Evolutionary conservation across 495 filamentous ascomycete species (phyloP).

Genomic region (Trichoderma asperelloides): DNA sequence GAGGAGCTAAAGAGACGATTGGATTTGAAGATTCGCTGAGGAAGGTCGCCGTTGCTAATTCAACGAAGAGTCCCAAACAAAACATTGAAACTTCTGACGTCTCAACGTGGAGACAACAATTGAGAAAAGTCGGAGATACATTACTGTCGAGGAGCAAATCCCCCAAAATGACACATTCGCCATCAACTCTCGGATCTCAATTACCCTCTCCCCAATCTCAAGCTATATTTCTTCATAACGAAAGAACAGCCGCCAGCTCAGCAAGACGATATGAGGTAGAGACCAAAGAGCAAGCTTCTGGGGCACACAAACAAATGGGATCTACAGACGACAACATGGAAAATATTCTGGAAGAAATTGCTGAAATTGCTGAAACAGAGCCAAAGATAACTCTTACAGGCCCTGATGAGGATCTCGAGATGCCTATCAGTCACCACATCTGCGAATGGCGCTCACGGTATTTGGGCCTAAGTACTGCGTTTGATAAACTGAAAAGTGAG

Average conservation of each 20-base stretch:
- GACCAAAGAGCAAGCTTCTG: background rate
- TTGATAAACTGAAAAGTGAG: constrained; percentile 22
- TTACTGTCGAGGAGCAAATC: background rate
- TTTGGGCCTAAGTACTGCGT: constrained; percentile 20
- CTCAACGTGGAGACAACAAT: background rate
- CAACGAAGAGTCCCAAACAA: background rate
- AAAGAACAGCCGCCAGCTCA: background rate
- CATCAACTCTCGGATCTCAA: background rate
- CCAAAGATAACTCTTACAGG: background rate
- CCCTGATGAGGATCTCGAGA: background rate
- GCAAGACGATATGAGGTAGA: background rate
- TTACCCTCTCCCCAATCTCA: background rate
- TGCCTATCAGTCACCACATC: constrained; percentile 19
- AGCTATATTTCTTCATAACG: background rate
- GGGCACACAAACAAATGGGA: background rate
- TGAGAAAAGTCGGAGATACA: background rate
- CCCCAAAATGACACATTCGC: background rate
- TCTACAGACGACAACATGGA: background rate
- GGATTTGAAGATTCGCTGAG: background rate
- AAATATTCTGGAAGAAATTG: background rate
- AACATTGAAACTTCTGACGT: background rate
- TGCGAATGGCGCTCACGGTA: constrained; percentile 27
- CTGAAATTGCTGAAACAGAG: background rate
- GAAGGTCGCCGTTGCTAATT: background rate
- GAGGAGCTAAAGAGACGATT: background rate